These are phyloP conservation scores for Penicillium coffeae DNA, from an alignment of 495 filamentous ascomycete genomes.

Conservation along the genomic window DNA sequence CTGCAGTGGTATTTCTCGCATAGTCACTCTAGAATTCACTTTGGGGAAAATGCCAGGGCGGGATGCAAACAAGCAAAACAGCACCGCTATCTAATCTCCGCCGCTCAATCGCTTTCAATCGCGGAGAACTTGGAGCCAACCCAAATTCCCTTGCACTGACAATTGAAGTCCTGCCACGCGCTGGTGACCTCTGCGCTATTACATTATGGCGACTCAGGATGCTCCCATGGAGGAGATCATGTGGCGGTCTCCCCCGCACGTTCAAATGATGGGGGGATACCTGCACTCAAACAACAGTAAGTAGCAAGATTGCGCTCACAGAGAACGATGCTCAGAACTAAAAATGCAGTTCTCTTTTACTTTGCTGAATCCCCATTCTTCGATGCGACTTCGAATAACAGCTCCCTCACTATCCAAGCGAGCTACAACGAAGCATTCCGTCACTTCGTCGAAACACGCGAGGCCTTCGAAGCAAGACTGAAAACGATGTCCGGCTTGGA, in stretches of 20 bases:
- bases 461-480: constrained; percentile 73
- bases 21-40: no score
- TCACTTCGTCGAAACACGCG: constrained; percentile 61
- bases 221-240: constrained; percentile 72
- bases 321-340: no score
- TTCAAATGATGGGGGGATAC: constrained; percentile 56
- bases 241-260: constrained; percentile 61
- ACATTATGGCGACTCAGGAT: constrained; percentile 48
- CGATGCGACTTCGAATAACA: constrained; percentile 85
- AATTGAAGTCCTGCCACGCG: background rate
- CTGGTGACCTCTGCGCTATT: background rate
- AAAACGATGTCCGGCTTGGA: constrained; percentile 78
- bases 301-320: constrained; percentile 14
- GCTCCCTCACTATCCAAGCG: constrained; percentile 69
- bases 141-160: background rate
- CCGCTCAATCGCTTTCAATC: background rate
- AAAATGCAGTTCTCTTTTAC: constrained; percentile 70
- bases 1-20: no score
- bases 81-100: constrained; percentile 8
- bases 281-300: constrained; percentile 49
- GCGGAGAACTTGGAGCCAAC: background rate
- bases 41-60: background rate
- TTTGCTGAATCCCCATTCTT: constrained; percentile 89
- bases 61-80: constrained; percentile 41
- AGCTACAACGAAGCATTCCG: constrained; percentile 66